Evolutionary conservation across 345 rosid genomes (phyloP).

Genomic region (Linum tenue): DNA sequence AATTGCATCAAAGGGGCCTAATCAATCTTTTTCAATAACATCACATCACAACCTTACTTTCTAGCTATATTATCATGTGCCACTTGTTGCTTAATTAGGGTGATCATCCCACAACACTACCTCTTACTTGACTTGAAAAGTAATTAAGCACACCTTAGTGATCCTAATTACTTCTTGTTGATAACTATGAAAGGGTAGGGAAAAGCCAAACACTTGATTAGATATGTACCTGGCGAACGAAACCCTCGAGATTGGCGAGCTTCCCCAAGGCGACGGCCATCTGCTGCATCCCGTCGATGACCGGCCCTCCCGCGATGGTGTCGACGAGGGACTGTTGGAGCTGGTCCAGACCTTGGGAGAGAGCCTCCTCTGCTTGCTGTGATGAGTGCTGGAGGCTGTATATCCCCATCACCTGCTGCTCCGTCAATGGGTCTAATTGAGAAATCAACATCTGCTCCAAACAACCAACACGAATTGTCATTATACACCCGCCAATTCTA

Average conservation of each 20-base stretch:
- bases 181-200: not conserved
- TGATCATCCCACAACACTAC: too few relatives aligned
- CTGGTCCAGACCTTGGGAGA: slow-evolving; percentile 78
- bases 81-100: not conserved
- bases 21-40: too few relatives aligned
- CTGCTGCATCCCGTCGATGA: slow-evolving; percentile 86
- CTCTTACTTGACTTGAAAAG: too few relatives aligned
- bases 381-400: slow-evolving; percentile 85
- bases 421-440: slow-evolving; percentile 76
- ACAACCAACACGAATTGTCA: not conserved
- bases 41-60: too few relatives aligned
- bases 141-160: too few relatives aligned
- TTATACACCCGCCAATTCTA: not conserved
- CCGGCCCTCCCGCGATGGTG: slow-evolving; percentile 71
- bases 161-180: too few relatives aligned
- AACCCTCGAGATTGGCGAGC: slow-evolving; percentile 77
- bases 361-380: slow-evolving; percentile 84
- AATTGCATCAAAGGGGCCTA: too few relatives aligned
- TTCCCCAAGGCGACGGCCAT: slow-evolving; percentile 94
- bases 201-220: not conserved
- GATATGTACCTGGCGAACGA: slow-evolving; percentile 74
- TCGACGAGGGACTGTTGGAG: slow-evolving; percentile 77
- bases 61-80: not conserved
- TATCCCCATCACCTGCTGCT: slow-evolving; percentile 81
- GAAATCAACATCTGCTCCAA: slow-evolving; percentile 44